Conservation (phyloP, 441 rosid species). For the Biscutella laevigata region DNA sequence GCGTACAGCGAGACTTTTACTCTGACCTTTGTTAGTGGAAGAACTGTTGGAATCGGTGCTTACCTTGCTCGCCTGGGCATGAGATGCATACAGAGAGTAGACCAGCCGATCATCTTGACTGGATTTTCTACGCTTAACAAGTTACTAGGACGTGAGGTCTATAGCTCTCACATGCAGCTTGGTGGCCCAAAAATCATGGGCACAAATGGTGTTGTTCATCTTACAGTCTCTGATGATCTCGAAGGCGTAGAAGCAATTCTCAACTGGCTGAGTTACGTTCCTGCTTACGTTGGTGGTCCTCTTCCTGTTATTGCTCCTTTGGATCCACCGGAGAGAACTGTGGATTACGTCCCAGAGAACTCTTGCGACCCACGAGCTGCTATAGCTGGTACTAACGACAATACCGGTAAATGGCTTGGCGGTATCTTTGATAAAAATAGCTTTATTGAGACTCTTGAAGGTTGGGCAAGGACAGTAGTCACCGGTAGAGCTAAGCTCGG, state of each 20-base stretch:
- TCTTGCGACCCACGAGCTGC: conserved; percentile 98
- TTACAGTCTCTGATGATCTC: conserved; percentile 95
- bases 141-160: conserved; percentile 98
- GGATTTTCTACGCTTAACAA: conserved; percentile 98
- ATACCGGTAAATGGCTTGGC: conserved; percentile 81
- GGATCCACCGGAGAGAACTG: conserved; percentile 85
- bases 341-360: conserved; percentile 81
- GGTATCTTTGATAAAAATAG: conserved; percentile 95
- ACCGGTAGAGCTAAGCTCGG: conserved; percentile 99
- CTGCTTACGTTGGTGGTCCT: conserved; percentile 67
- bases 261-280: conserved; percentile 89
- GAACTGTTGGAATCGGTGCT: conserved; percentile 98
- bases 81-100: conserved; percentile 98
- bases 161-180: conserved; percentile 99
- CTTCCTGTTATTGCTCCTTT: conserved; percentile 58
- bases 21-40: conserved; percentile 87
- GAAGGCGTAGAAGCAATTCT: conserved; percentile 91
- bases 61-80: conserved; percentile 98
- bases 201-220: conserved; percentile 98
- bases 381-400: conserved; percentile 59
- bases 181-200: conserved; percentile 99
- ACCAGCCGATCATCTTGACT: conserved; percentile 97
- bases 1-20: conserved; percentile 97
- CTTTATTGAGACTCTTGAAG: conserved; percentile 88
- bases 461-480: conserved; percentile 99